A percentile compares a stretch with the other conserved stretches of the same genome.
Conservation (phyloP, 2,329 filamentous ascomycete genomes). For the Fusarium kyushuense region DNA sequence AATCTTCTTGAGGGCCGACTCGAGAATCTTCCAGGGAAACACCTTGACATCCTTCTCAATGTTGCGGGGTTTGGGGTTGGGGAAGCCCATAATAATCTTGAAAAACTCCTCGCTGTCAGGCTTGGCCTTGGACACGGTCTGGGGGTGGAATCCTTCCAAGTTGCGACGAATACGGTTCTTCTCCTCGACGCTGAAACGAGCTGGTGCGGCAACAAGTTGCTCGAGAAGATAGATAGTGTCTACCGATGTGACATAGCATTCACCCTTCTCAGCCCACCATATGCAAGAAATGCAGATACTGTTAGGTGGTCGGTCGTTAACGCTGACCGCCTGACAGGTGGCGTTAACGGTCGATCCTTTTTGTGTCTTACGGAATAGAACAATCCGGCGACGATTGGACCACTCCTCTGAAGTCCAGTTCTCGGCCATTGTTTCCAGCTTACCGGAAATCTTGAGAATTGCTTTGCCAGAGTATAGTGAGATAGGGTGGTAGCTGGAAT, state of each 20-base stretch:
- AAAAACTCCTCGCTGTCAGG: slow-evolving; percentile 96
- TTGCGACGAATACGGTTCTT: slow-evolving; percentile 98
- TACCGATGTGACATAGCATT: slow-evolving; percentile 95
- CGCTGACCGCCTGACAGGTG: slow-evolving; percentile 81
- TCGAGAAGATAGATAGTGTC: slow-evolving; percentile 97
- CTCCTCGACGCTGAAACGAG: slow-evolving; percentile 93
- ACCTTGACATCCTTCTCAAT: slow-evolving; percentile 99
- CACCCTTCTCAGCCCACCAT: slow-evolving; percentile 90
- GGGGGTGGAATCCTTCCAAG: slow-evolving; percentile 90
- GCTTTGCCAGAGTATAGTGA: slow-evolving; percentile 87
- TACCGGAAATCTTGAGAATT: slow-evolving; percentile 83
- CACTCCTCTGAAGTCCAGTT: slow-evolving; percentile 87
- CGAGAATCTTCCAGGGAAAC: slow-evolving; percentile 94
- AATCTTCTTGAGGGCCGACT: slow-evolving; percentile 93
- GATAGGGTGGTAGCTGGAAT: slow-evolving; percentile 78
- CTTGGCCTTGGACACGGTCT: slow-evolving; percentile 94
- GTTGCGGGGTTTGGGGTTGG: slow-evolving; percentile 92
- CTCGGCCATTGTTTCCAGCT: slow-evolving; percentile 85
- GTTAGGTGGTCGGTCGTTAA: slow-evolving; percentile 82
- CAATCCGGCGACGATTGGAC: slow-evolving; percentile 82
- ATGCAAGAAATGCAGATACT: slow-evolving; percentile 98
- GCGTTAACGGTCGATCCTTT: slow-evolving; percentile 83
- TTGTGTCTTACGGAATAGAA: slow-evolving; percentile 88
- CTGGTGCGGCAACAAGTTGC: slow-evolving; percentile 79
- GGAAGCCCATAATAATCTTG: slow-evolving; percentile 98